Conservation (phyloP, 768 basidiomycete genomes). For the Tulasnella sp. region DNA sequence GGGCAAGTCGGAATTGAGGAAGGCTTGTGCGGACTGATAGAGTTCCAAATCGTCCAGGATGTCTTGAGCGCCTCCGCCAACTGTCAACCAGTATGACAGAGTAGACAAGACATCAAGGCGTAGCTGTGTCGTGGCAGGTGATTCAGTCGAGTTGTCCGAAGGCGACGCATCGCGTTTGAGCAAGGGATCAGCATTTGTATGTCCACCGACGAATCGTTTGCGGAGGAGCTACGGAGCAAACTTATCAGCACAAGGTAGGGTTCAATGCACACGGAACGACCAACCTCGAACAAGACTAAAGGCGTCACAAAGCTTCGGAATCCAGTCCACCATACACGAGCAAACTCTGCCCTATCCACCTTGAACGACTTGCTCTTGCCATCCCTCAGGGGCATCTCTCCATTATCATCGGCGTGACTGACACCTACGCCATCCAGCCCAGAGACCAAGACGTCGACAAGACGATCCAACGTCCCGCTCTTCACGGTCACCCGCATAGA, state of each 20-base stretch:
- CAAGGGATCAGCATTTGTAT: conserved; percentile 34
- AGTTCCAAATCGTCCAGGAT: conserved; percentile 63
- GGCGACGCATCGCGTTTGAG: neutral
- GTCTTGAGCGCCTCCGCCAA: conserved; percentile 73
- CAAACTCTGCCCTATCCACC: conserved; percentile 66
- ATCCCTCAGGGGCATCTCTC: conserved; percentile 70
- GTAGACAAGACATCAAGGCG: conserved; percentile 23
- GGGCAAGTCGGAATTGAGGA: conserved; percentile 50
- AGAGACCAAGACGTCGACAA: conserved; percentile 69
- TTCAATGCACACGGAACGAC: conserved; percentile 20
- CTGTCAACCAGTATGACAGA: conserved; percentile 61
- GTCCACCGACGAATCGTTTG: conserved; percentile 58
- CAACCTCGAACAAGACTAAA: conserved; percentile 75
- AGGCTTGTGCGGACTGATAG: conserved; percentile 48
- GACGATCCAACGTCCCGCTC: conserved; percentile 65
- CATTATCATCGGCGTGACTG: conserved; percentile 78
- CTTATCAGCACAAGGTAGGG: neutral
- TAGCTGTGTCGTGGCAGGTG: conserved; percentile 5
- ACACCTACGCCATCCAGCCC: conserved; percentile 71
- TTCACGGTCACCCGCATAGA: conserved; percentile 69
- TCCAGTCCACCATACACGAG: conserved; percentile 72
- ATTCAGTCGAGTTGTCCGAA: neutral
- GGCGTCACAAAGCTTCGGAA: conserved; percentile 79
- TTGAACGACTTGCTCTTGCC: conserved; percentile 64
- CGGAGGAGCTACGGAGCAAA: conserved; percentile 50